phyloP scores from a whole-genome alignment of 2,329 filamentous ascomycete species.

The Amesomyces nigricolor region DNA sequence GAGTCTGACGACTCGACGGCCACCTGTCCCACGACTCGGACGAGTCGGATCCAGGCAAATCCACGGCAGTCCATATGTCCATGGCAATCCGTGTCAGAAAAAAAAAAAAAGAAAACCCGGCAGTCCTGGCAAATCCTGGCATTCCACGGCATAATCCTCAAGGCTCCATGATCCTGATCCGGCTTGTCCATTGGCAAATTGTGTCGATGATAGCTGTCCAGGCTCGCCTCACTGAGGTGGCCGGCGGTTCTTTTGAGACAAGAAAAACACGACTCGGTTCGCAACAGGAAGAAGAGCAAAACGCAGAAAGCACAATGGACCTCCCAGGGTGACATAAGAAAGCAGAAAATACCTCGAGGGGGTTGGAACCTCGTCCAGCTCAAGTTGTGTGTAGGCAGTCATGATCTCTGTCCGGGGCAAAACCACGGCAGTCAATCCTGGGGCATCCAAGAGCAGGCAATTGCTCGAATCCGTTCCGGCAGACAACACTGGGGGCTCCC shows the following conservation, averaged over 20 bases:
- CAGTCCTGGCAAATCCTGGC: background rate
- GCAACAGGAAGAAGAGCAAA: conserved; percentile 26
- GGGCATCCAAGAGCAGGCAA: conserved; percentile 21
- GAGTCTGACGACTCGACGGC: background rate
- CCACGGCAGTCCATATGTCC: background rate
- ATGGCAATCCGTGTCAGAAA: conserved; percentile 8
- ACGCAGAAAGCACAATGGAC: conserved; percentile 34
- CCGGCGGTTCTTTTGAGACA: conserved; percentile 2
- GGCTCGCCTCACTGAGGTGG: conserved; percentile 24
- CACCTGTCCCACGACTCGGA: conserved; percentile 19
- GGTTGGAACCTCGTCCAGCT: conserved; percentile 55
- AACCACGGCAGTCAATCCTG: conserved; percentile 28
- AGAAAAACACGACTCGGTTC: conserved; percentile 30
- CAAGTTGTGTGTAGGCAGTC: conserved; percentile 50
- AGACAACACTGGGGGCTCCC: conserved; percentile 22
- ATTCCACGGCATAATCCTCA: conserved; percentile 6
- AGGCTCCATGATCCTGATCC: conserved; percentile 7
- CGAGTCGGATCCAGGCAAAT: conserved; percentile 15
- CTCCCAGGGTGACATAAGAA: conserved; percentile 47
- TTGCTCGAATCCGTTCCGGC: conserved; percentile 15
- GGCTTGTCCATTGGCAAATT: background rate
- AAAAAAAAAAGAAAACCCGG: conserved; percentile 9
- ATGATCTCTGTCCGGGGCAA: conserved; percentile 35
- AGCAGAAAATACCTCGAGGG: conserved; percentile 54
- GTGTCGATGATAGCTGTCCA: conserved; percentile 1